Evolutionary conservation across 2,329 filamentous ascomycete genomes (phyloP), one percentile per base, ranked within the genome.

Genomic region (Nakataea oryzae): DNA sequence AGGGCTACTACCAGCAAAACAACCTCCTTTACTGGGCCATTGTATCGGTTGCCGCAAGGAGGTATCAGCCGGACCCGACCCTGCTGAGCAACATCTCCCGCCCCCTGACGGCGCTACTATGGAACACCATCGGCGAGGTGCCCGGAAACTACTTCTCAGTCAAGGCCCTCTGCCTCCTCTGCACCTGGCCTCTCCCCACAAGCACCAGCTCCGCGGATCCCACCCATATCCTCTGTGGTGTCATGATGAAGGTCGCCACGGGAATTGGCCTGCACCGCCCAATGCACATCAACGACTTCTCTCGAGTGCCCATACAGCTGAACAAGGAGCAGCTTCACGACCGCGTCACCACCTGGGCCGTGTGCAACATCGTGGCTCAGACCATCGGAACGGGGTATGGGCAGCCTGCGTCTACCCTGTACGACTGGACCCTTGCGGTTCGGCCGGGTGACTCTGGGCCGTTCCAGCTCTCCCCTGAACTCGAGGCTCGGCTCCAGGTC

Each of bases 221-320:
- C 3, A 93, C 90, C 1, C 91, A 93, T 70, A 92, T 91, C 71
- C 77, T 93, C 24, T 88, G 87, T 67, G 90, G 90, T 61, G 85
- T 91, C 64, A 91, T 93, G 88, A 92, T 93, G 85, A 91, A 93
- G 75, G 85, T 90, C 27, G 90, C 90, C 11, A 92, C 91, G 66
- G 89, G 91, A 66, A 91, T 93, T 67, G 90, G 90, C 26, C 79
- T 95, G 61, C 90, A 95, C 69, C 84, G 90, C 58, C 90, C 90
- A 14, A 91, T 88, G 62, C 87, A 93, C 71, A 90, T 89, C 57
- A 89, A 93, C 71, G 90, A 93, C 72, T 95, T 93, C 72, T 91
- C 89, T 1, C 79, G 89, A 59, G 87, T 89, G 30, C 87, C 85
- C 2, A 80, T 90, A 34, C 87, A 92, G 66, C 78, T 93, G 54